Evolutionary conservation across 129 eudicot species (phyloP), one percentile per base, ranked within the genome.

Genomic region (Calendula officinalis): DNA sequence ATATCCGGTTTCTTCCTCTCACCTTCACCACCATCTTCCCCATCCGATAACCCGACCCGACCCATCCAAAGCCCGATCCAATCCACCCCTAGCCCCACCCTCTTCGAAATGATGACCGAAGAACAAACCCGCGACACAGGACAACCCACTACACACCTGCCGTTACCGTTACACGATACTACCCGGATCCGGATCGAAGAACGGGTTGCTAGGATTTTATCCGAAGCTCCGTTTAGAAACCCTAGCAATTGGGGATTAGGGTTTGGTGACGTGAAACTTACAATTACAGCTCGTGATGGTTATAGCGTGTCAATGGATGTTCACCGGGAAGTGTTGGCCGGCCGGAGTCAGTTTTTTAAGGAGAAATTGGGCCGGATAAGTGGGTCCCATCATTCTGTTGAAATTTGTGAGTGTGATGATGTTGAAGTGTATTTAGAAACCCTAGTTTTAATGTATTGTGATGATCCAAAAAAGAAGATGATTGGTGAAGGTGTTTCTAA

Each of bases 331-430:
- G 92, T 92, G 27, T 71, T 92, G 71, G 83, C 69, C 5, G 68
- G 74, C 11, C 60, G 77, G 60, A 92, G 99, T 61, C 59, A 82
- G 68, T 92, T 92, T 62, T 92, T 88, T 46, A 79, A 73, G 13
- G 96, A 85, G 69, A 88, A 88, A 64, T 60, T 92, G 67, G 79
- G 75, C 34, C 39, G 75, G 72, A 75, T 83, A 39, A 80, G 88
- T 37, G 83, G 76, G 3, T 70, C 72, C 1, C 59, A 83, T 58
- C 84, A 81, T 51, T 70, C 89, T 15, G 96, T 92, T 8, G 96
- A 92, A 77, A 92, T 92, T 55, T 86, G 91, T 56, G 99, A 92
- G 60, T 88, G 96, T 71, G 96, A 92, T 76, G 99, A 92, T 47
- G 96, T 83, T 55, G 92, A 78, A 62, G 91, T 83, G 2, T 88